Base-by-base conservation (phyloP, 2,329 filamentous ascomycete species). In the Cladosporium sphaerospermum region DNA sequence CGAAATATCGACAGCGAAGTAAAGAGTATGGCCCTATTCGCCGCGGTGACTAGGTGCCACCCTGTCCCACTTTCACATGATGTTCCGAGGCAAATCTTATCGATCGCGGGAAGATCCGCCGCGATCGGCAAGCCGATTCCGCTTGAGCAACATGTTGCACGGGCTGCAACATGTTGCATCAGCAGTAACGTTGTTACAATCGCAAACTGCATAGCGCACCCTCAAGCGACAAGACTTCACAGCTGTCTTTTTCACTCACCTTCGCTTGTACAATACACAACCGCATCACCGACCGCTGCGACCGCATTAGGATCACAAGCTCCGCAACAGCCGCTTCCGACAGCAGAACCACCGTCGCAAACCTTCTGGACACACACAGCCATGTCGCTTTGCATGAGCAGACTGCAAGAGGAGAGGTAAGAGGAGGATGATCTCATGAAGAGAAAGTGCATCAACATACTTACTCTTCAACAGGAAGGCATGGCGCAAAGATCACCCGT, bases 401-500 rank as follows among this genome's bases (percentile, higher is more conserved):
- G 92, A 56, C 79, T 96, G 37, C 86, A 89, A 60, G 90, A 95
- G 72, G 90, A 96, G 77, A 79, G 89, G 88, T 91, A 78, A 60
- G 81, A 72, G 28, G 7, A 37, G 16, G 14, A 16, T 6, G 4
- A 7, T 5, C 9, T 8, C 7, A 16, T 23, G 11, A 7, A 4
- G 6, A 11, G 40, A 39, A 31, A 11, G 14, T 28, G 9, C 16
- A 9, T 1, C 37, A 39, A 16, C 13, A 57, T 51, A 53, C 56
- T 48, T 66, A 60, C 5, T 18, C n/a, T 36, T 60, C 37, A 2
- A 41, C 63, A 96, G 91, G 59, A 97, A 96, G 75, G 89, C 96
- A 75, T 99, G 93, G 93, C 85, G 93, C 60, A 85, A 85, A 68
- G 92, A 99, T 63, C 93, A 99, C 67, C 95, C 95, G 0, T 99